phyloP scores from a whole-genome alignment of 2,329 filamentous ascomycete species.

The Ophiostoma perfectum region DNA sequence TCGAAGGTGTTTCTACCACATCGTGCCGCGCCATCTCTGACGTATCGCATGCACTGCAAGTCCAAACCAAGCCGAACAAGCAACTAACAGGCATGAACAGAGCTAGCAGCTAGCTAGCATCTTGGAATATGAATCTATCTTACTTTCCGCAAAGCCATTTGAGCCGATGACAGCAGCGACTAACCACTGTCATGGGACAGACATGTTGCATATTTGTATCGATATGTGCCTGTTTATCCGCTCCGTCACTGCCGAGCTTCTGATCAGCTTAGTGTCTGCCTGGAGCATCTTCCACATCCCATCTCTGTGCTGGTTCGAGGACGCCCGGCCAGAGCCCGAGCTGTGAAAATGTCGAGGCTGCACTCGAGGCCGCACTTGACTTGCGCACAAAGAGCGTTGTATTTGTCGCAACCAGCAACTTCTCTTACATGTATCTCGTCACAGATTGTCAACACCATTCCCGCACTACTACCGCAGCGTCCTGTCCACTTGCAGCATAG shows the following conservation, averaged over 20 bases:
- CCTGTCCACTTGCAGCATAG: conserved; percentile 13
- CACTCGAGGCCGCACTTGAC: no score
- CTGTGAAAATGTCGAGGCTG: no score
- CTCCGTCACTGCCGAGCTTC: not conserved
- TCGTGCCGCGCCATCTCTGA: conserved; percentile 14
- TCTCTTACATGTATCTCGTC: no score
- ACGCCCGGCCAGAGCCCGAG: not conserved
- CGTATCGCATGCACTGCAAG: not conserved
- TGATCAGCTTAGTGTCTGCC: no score
- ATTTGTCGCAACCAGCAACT: not conserved
- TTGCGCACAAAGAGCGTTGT: not conserved
- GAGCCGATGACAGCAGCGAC: not conserved
- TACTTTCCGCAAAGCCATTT: not conserved
- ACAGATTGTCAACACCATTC: conserved; percentile 13
- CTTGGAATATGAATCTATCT: not conserved
- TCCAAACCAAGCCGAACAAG: not conserved
- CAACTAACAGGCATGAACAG: not conserved
- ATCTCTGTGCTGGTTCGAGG: not conserved
- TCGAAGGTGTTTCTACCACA: not conserved
- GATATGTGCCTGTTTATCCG: conserved; percentile 3
- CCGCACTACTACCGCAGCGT: conserved; percentile 18
- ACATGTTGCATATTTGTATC: not conserved
- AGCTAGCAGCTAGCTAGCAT: not conserved
- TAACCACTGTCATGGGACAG: not conserved
- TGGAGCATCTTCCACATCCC: no score